Evolutionary conservation across 345 rosid species (phyloP).

Genomic region (Sisymbrium irio): DNA sequence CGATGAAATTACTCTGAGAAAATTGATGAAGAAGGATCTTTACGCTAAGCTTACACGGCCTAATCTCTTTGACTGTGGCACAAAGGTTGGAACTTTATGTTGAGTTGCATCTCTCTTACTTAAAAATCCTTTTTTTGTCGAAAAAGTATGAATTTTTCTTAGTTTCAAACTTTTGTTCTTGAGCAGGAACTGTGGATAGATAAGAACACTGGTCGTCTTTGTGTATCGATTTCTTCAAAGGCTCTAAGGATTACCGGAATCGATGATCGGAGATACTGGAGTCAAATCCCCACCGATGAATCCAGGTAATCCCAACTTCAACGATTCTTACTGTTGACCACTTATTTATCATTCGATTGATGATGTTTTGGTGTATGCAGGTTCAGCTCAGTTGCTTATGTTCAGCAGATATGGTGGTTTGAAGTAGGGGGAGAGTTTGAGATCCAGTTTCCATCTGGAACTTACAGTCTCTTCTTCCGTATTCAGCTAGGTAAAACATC

Average conservation of each 20-base stretch:
- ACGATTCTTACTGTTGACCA: no score
- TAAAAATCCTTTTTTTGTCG: not conserved
- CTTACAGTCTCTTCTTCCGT: conserved; percentile 77
- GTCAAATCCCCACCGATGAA: conserved; percentile 49
- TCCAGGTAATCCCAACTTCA: no score
- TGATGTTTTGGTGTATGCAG: conserved; percentile 31
- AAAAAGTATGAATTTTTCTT: not conserved
- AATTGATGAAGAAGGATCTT: conserved; percentile 44
- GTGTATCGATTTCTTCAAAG: conserved; percentile 58
- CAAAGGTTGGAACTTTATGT: conserved; percentile 42
- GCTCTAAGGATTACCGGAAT: conserved; percentile 66
- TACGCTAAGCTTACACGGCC: conserved; percentile 45
- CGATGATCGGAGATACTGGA: conserved; percentile 82
- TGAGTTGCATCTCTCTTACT: not conserved
- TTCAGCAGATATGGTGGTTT: conserved; percentile 97
- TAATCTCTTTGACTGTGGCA: conserved; percentile 47
- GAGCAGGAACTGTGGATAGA: conserved; percentile 66
- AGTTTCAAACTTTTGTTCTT: not conserved
- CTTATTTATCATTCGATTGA: not conserved
- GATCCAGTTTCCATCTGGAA: conserved; percentile 73
- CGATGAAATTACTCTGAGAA: conserved; percentile 34
- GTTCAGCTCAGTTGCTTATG: conserved; percentile 72
- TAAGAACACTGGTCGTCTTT: conserved; percentile 51
- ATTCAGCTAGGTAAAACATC: conserved; percentile 63
- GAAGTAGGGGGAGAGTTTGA: conserved; percentile 84